phyloP scores from a whole-genome alignment of 306 rosid species.

The Lablab purpureus region DNA sequence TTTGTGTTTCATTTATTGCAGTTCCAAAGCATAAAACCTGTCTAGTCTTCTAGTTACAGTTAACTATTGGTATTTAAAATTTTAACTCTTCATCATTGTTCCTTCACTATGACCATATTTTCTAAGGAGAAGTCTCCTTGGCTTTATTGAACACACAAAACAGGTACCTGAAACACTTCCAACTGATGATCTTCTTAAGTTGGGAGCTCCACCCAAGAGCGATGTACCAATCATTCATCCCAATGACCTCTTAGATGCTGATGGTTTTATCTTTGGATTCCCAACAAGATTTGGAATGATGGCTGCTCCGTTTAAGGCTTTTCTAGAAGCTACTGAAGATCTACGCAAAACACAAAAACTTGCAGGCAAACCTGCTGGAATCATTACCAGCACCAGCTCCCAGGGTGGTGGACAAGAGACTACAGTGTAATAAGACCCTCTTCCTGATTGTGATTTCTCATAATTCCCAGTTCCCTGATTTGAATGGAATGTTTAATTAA shows the following conservation, averaged over 20 bases:
- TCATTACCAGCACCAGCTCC: slow-evolving; percentile 71
- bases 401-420: slow-evolving; percentile 75
- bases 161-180: slow-evolving; percentile 76
- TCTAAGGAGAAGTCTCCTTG: neutral
- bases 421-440: neutral
- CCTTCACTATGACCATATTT: neutral
- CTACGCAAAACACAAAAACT: slow-evolving; percentile 78
- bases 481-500: neutral
- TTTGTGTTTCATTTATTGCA: neutral
- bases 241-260: slow-evolving; percentile 67
- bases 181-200: slow-evolving; percentile 58
- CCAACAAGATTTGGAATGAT: slow-evolving; percentile 86
- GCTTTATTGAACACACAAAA: neutral
- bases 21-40: neutral
- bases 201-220: slow-evolving; percentile 79
- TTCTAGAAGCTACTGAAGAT: slow-evolving; percentile 68
- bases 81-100: neutral
- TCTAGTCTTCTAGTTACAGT: neutral
- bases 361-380: slow-evolving; percentile 79
- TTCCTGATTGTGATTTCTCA: neutral
- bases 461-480: neutral
- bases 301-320: slow-evolving; percentile 45
- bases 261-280: slow-evolving; percentile 79
- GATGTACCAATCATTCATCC: slow-evolving; percentile 63
- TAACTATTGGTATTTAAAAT: neutral